Evolutionary conservation across 371 early-diverging fungal species (phyloP).

Genomic region (Mortierella sp.): DNA sequence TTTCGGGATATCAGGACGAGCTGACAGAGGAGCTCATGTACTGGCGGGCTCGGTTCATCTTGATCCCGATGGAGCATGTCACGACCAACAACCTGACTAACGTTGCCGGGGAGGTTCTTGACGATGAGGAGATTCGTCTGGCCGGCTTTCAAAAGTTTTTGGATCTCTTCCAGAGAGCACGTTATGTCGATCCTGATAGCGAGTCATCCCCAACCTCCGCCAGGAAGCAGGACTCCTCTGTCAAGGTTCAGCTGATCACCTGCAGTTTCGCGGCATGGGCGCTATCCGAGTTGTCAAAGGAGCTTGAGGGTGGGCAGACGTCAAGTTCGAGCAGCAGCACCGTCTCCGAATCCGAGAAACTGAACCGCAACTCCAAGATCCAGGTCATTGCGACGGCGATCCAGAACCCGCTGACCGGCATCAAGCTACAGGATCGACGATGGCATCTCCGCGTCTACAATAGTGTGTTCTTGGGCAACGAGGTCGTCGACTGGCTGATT

Average conservation of each 20-base stretch:
- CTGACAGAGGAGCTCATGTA: slow-evolving; percentile 84
- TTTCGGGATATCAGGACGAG: slow-evolving; percentile 89
- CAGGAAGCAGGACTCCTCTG: slow-evolving; percentile 40
- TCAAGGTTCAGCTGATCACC: slow-evolving; percentile 53
- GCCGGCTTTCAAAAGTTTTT: slow-evolving; percentile 89
- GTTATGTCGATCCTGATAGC: slow-evolving; percentile 55
- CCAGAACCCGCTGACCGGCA: slow-evolving; percentile 79
- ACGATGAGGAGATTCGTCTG: slow-evolving; percentile 93
- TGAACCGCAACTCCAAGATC: slow-evolving; percentile 64
- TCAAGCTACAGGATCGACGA: slow-evolving; percentile 83
- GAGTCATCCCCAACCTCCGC: slow-evolving; percentile 13
- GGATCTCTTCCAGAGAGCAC: slow-evolving; percentile 78
- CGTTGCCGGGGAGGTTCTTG: slow-evolving; percentile 70
- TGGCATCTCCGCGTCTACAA: slow-evolving; percentile 92
- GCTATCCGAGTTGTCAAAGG: slow-evolving; percentile 32
- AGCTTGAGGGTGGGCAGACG: slow-evolving; percentile 23
- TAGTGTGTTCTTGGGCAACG: slow-evolving; percentile 87
- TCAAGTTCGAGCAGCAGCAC: slow-evolving; percentile 6
- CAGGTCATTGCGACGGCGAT: slow-evolving; percentile 80
- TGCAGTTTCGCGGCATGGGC: slow-evolving; percentile 57
- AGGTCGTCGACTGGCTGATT: slow-evolving; percentile 93
- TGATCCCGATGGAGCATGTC: slow-evolving; percentile 87
- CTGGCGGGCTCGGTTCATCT: slow-evolving; percentile 91
- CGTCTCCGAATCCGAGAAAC: slow-evolving; percentile 30
- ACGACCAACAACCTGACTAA: slow-evolving; percentile 63